These are phyloP conservation scores for Acrodontium crateriforme DNA, from an alignment of 2,329 filamentous ascomycete species.

Conservation along the genomic window DNA sequence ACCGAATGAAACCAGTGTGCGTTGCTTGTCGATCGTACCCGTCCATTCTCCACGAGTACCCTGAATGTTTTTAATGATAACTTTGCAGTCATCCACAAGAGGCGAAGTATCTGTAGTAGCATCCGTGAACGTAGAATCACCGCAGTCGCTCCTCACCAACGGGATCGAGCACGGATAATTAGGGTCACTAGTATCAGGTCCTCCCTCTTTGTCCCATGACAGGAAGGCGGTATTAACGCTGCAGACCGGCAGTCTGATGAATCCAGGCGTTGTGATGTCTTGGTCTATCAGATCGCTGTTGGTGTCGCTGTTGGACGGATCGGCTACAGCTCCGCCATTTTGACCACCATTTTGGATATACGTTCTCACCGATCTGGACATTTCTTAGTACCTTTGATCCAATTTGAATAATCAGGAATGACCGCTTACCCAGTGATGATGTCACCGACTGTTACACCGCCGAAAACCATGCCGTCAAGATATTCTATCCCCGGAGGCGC, in stretches of 20 bases:
- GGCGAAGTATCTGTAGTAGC: not conserved
- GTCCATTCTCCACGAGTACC: not conserved
- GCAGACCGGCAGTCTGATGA: not conserved
- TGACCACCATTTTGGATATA: too few relatives aligned
- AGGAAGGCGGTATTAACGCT: not conserved
- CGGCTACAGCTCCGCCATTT: not conserved
- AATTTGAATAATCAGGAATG: too few relatives aligned
- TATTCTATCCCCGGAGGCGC: too few relatives aligned
- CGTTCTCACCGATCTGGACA: too few relatives aligned
- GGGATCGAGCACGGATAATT: not conserved
- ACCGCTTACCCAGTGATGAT: not conserved
- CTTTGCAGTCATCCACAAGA: not conserved
- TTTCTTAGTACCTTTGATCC: not conserved
- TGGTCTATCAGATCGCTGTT: not conserved
- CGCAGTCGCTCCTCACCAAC: too few relatives aligned
- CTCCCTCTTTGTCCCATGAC: not conserved
- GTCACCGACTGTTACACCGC: not conserved
- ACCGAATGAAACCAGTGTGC: not conserved
- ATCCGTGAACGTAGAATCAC: too few relatives aligned
- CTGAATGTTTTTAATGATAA: not conserved
- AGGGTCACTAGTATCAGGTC: not conserved
- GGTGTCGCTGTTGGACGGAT: not conserved
- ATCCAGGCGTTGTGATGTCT: constrained; percentile 1
- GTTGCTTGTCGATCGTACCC: not conserved
- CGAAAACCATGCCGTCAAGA: too few relatives aligned